phyloP scores from a whole-genome alignment of 179 eudicot genomes.

The Silene coronaria region DNA sequence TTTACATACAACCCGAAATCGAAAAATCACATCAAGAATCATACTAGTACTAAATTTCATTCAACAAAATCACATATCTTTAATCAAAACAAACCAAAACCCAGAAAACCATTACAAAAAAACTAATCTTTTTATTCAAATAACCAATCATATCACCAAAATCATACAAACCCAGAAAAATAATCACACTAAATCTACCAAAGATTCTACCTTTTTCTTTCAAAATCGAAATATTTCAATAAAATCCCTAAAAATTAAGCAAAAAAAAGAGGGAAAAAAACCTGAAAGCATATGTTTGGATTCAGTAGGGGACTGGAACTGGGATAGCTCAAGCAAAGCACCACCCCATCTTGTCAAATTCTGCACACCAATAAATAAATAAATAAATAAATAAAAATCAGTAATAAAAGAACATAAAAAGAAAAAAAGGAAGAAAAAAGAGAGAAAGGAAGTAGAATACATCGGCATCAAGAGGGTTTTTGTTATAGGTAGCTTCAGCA shows the following conservation, averaged over 20 bases:
- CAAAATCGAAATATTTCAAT: neutral
- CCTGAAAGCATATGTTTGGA: conserved; percentile 69
- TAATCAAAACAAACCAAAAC: neutral
- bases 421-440: neutral
- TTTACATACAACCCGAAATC: neutral
- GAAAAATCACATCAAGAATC: neutral
- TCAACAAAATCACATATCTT: neutral
- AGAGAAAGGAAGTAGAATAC: conserved; percentile 26
- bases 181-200: neutral
- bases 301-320: conserved; percentile 45
- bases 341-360: conserved; percentile 95
- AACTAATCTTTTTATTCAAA: conserved; percentile 13
- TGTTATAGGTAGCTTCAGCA: conserved; percentile 49
- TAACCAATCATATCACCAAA: neutral
- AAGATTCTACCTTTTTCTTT: neutral
- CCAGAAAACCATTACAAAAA: neutral
- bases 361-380: conserved; percentile 20
- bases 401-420: neutral
- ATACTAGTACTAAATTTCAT: neutral
- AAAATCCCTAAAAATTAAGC: neutral
- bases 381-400: neutral
- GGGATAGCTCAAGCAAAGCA: conserved; percentile 74
- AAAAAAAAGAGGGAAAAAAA: neutral
- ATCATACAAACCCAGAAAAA: neutral
- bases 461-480: conserved; percentile 68